Evolutionary conservation across 768 basidiomycete genomes (phyloP).

Genomic region (Suillus discolor): DNA sequence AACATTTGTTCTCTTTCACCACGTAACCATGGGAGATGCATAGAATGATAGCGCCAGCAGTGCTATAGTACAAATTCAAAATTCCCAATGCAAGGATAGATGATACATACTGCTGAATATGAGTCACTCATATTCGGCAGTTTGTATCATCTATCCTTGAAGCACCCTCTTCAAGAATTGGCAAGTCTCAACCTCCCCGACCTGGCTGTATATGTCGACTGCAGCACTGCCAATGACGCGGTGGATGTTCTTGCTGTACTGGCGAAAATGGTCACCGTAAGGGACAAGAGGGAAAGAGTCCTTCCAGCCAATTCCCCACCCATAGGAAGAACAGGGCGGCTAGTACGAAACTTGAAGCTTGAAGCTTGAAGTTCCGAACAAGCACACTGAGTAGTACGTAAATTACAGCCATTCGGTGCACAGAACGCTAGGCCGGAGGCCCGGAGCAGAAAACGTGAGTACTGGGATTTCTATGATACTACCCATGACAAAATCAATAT

Average conservation of each 20-base stretch:
- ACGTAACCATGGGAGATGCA: neutral
- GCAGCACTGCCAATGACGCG: conserved; percentile 42
- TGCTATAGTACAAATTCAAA: neutral
- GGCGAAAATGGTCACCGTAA: conserved; percentile 43
- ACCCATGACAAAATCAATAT: too few relatives aligned
- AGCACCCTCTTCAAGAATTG: conserved; percentile 44
- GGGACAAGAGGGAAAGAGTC: conserved; percentile 38
- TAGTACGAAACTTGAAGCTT: too few relatives aligned
- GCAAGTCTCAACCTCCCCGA: conserved; percentile 44
- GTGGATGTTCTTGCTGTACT: conserved; percentile 44
- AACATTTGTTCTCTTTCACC: neutral
- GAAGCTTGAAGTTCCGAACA: too few relatives aligned
- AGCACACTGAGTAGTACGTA: too few relatives aligned
- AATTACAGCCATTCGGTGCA: too few relatives aligned
- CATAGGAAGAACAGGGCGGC: conserved; percentile 51
- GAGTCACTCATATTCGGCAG: conserved; percentile 36
- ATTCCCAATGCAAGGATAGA: neutral
- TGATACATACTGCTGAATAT: conserved; percentile 41
- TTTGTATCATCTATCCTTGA: too few relatives aligned
- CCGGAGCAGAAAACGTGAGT: too few relatives aligned
- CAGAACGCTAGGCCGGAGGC: too few relatives aligned
- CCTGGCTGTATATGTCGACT: conserved; percentile 34
- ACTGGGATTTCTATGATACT: too few relatives aligned
- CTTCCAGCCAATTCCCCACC: conserved; percentile 36
- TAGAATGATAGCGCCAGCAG: neutral